A percentile compares a stretch with the other conserved stretches of the same genome.
These are phyloP conservation scores for Diaporthe sp. DNA, from an alignment of 2,329 filamentous ascomycete species.

Conservation along the genomic window DNA sequence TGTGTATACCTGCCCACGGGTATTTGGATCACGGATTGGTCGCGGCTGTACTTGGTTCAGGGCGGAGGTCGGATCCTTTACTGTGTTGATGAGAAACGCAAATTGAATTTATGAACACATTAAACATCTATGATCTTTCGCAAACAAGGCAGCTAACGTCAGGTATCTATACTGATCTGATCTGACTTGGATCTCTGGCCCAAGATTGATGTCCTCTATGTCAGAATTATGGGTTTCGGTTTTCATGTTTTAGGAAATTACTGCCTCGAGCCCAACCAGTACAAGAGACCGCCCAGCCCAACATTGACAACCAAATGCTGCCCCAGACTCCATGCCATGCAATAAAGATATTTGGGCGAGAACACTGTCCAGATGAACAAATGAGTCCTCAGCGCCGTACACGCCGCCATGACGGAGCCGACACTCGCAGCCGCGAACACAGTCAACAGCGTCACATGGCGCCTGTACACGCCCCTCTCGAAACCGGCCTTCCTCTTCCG, in stretches of 20 bases:
- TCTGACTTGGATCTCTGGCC: no score
- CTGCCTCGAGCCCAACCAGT: constrained; percentile 60
- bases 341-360: constrained; percentile 95
- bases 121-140: background rate
- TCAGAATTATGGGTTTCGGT: background rate
- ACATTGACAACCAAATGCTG: constrained; percentile 85
- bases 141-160: no score
- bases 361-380: constrained; percentile 99
- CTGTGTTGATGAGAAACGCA: constrained; percentile 31
- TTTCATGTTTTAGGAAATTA: constrained; percentile 40
- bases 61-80: background rate
- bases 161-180: background rate
- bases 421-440: constrained; percentile 77
- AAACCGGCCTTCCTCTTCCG: constrained; percentile 47
- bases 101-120: constrained; percentile 35
- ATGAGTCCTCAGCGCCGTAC: constrained; percentile 86
- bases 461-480: constrained; percentile 52
- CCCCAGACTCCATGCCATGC: constrained; percentile 86
- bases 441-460: constrained; percentile 76
- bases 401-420: constrained; percentile 87
- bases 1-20: constrained; percentile 11
- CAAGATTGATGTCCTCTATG: background rate
- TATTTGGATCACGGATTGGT: constrained; percentile 14
- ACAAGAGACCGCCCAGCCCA: constrained; percentile 70
- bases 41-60: constrained; percentile 5